Percentiles rank a stretch among this genome's conserved stretches.
phyloP scores from a whole-genome alignment of 1,139 yeast species.

The Protomyces arabidopsidicola region DNA sequence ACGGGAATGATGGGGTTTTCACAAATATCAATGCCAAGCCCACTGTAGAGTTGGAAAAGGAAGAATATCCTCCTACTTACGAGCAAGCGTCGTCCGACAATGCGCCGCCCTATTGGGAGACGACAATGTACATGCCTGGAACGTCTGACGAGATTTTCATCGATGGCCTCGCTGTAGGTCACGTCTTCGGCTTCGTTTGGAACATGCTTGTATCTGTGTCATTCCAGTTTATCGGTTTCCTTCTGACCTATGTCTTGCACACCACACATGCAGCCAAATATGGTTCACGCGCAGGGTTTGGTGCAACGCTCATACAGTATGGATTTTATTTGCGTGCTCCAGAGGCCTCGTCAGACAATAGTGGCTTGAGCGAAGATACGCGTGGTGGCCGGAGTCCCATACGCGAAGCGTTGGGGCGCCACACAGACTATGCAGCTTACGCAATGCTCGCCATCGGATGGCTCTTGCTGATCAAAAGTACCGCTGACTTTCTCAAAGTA shows the following conservation, averaged over 20 bases:
- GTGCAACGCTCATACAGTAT: constrained; percentile 72
- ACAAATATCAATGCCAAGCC: constrained; percentile 86
- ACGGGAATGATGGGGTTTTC: constrained; percentile 75
- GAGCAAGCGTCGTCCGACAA: constrained; percentile 95
- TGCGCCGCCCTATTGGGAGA: constrained; percentile 96
- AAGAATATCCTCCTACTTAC: constrained; percentile 69
- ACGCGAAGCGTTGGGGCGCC: constrained; percentile 40
- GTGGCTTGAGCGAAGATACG: constrained; percentile 43
- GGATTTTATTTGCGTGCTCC: constrained; percentile 68
- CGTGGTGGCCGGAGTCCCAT: constrained; percentile 42
- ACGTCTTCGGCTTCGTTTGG: constrained; percentile 81
- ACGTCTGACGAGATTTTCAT: constrained; percentile 84
- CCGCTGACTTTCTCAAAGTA: constrained; percentile 69
- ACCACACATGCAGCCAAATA: constrained; percentile 97
- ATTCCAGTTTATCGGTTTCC: constrained; percentile 89
- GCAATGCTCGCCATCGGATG: constrained; percentile 64
- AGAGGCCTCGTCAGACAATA: constrained; percentile 38
- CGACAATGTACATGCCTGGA: constrained; percentile 76
- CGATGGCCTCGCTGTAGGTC: constrained; percentile 96
- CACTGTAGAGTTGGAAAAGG: constrained; percentile 42
- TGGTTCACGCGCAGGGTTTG: constrained; percentile 91
- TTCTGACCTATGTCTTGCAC: constrained; percentile 82
- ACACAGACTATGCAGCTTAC: constrained; percentile 45
- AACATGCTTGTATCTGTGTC: constrained; percentile 75
- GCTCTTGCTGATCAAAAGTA: constrained; percentile 59